A percentile compares a stretch with the other conserved stretches of the same genome.
These are phyloP conservation scores for Podospora bellae-mahoneyi DNA, from an alignment of 495 filamentous ascomycete species.

Conservation along the genomic window DNA sequence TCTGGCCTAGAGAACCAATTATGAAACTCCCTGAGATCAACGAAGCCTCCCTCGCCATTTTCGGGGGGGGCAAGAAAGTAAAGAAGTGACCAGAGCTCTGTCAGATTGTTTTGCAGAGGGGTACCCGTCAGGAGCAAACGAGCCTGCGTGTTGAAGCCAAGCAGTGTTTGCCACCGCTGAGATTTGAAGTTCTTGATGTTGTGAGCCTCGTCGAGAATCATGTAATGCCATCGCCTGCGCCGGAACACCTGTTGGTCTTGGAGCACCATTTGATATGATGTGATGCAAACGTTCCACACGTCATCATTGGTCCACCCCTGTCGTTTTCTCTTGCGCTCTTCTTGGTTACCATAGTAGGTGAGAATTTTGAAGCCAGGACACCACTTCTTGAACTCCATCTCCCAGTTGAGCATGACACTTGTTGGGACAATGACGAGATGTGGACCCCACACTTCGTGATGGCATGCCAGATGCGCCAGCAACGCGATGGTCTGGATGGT, in stretches of 20 bases:
- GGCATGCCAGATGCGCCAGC: slow-evolving; percentile 86
- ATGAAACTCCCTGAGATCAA: slow-evolving; percentile 85
- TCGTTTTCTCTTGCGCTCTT: slow-evolving; percentile 87
- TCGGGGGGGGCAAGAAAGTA: slow-evolving; percentile 95
- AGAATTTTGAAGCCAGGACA: slow-evolving; percentile 97
- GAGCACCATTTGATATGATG: slow-evolving; percentile 92
- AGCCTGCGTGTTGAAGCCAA: slow-evolving; percentile 84
- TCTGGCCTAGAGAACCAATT: slow-evolving; percentile 91
- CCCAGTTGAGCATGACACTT: slow-evolving; percentile 99
- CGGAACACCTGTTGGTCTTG: slow-evolving; percentile 93
- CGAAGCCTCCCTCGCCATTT: slow-evolving; percentile 80
- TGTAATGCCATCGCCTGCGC: slow-evolving; percentile 92
- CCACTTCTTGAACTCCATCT: slow-evolving; percentile 99
- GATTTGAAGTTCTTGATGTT: slow-evolving; percentile 99
- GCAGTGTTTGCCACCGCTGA: slow-evolving; percentile 89
- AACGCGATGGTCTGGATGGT: slow-evolving; percentile 98
- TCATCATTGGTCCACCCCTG: slow-evolving; percentile 88
- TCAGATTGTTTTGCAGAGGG: slow-evolving; percentile 93
- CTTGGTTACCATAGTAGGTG: slow-evolving; percentile 90
- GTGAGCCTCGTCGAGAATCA: slow-evolving; percentile 97
- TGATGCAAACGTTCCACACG: slow-evolving; percentile 94
- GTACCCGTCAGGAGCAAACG: slow-evolving; percentile 91
- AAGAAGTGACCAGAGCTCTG: slow-evolving; percentile 93
- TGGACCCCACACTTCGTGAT: slow-evolving; percentile 91
- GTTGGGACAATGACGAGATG: slow-evolving; percentile 96